Evolutionary conservation across 805 yeast genomes (phyloP).

Genomic region (Pichia occidentalis): DNA sequence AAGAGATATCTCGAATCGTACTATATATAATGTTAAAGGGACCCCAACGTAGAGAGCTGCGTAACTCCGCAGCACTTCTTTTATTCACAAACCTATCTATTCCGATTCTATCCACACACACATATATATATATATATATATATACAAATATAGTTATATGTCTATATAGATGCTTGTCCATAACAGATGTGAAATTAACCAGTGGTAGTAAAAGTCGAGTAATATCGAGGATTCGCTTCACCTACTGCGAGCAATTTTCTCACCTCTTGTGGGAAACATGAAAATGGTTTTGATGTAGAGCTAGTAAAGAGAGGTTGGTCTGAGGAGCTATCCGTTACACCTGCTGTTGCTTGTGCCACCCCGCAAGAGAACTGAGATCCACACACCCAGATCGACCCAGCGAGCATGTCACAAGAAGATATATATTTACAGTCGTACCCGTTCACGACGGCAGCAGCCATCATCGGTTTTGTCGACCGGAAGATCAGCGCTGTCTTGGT

Average conservation of each 20-base stretch:
- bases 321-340: background rate
- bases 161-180: too few relatives aligned
- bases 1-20: background rate
- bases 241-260: too few relatives aligned
- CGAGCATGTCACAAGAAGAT: conserved; percentile 31
- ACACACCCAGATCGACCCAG: too few relatives aligned
- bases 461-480: conserved; percentile 78
- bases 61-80: background rate
- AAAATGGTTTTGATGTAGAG: too few relatives aligned
- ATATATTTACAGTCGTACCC: conserved; percentile 73
- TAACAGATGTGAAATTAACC: too few relatives aligned
- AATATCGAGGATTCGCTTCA: too few relatives aligned
- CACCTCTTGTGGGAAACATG: conserved; percentile 3
- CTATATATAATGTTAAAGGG: background rate
- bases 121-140: conserved; percentile 1
- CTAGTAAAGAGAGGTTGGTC: too few relatives aligned
- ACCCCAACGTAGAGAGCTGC: background rate
- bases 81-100: background rate
- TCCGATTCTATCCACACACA: background rate
- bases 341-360: background rate
- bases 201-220: too few relatives aligned
- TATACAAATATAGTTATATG: too few relatives aligned
- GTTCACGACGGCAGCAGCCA: conserved; percentile 85
- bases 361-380: too few relatives aligned
- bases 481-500: conserved; percentile 75